A percentile compares a stretch with the other conserved stretches of the same genome.
Evolutionary conservation across 2,329 filamentous ascomycete genomes (phyloP).

Genomic region (Lachnellula occidentalis): DNA sequence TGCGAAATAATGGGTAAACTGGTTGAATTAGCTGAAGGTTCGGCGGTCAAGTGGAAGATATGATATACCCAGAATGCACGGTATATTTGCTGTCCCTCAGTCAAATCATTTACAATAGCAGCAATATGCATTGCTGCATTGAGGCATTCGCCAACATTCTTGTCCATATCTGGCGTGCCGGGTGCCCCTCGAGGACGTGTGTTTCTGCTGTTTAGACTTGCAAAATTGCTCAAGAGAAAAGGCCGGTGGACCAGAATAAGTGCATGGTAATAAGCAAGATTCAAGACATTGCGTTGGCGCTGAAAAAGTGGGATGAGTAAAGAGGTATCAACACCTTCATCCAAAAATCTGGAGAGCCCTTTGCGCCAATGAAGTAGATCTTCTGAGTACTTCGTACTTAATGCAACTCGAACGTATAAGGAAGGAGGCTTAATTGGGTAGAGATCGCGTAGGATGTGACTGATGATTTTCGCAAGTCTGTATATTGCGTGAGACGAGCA

Average conservation of each 20-base stretch:
- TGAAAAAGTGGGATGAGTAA: constrained; percentile 45
- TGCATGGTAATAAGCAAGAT: constrained; percentile 33
- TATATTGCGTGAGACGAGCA: not conserved
- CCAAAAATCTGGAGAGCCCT: constrained; percentile 39
- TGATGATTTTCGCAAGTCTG: constrained; percentile 39
- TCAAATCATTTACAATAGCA: constrained; percentile 36
- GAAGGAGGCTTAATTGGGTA: constrained; percentile 35
- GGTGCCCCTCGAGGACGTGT: constrained; percentile 5
- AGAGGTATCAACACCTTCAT: constrained; percentile 37
- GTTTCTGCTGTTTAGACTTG: constrained; percentile 18
- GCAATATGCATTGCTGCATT: constrained; percentile 37
- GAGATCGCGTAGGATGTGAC: constrained; percentile 39
- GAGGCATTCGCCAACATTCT: constrained; percentile 32
- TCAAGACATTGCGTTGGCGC: constrained; percentile 34
- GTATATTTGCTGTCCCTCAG: constrained; percentile 33
- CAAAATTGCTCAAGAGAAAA: constrained; percentile 30
- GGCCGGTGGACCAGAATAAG: constrained; percentile 32
- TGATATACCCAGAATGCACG: constrained; percentile 37
- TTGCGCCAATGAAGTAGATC: constrained; percentile 42
- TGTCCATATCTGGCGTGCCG: constrained; percentile 16
- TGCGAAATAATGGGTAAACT: constrained; percentile 39
- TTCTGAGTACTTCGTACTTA: constrained; percentile 37
- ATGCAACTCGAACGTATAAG: constrained; percentile 28
- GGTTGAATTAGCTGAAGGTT: not conserved
- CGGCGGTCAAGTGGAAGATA: not conserved